Evolutionary conservation across 345 rosid genomes (phyloP).

Genomic region (Eucalyptus camaldulensis): DNA sequence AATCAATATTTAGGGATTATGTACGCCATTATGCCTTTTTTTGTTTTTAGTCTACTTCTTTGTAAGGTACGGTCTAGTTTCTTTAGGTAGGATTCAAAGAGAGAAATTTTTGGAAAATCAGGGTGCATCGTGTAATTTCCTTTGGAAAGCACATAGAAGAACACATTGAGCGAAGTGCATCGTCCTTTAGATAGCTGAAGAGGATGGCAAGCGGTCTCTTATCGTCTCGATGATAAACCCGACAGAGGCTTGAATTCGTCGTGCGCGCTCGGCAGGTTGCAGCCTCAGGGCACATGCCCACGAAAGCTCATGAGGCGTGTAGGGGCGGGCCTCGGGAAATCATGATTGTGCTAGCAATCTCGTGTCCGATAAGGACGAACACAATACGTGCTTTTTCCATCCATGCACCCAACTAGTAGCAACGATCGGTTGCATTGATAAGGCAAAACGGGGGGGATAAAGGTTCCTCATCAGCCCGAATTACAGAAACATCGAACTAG

Average conservation of each 20-base stretch:
- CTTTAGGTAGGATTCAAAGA: background rate
- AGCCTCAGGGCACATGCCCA: background rate
- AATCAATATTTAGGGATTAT: too few species aligned
- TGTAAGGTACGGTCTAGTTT: background rate
- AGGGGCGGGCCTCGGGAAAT: background rate
- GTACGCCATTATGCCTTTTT: background rate
- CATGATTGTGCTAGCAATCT: rapidly evolving
- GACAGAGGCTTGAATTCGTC: background rate
- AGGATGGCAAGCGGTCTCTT: background rate
- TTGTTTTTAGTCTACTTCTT: background rate
- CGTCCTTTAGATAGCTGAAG: background rate
- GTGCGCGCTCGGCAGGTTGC: rapidly evolving
- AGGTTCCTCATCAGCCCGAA: background rate
- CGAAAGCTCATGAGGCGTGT: background rate
- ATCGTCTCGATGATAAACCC: background rate
- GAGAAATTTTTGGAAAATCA: rapidly evolving
- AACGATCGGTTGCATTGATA: background rate
- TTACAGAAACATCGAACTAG: background rate
- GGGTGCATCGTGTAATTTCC: background rate
- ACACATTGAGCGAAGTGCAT: background rate
- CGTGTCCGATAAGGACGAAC: background rate
- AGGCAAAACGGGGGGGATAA: background rate
- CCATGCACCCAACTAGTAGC: background rate
- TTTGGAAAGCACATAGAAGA: background rate
- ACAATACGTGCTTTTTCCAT: background rate